Percentiles rank a stretch among this genome's conserved stretches.
These are phyloP conservation scores for Geotrichum carabidarum DNA, from an alignment of 1,139 yeast genomes.

Conservation along the genomic window DNA sequence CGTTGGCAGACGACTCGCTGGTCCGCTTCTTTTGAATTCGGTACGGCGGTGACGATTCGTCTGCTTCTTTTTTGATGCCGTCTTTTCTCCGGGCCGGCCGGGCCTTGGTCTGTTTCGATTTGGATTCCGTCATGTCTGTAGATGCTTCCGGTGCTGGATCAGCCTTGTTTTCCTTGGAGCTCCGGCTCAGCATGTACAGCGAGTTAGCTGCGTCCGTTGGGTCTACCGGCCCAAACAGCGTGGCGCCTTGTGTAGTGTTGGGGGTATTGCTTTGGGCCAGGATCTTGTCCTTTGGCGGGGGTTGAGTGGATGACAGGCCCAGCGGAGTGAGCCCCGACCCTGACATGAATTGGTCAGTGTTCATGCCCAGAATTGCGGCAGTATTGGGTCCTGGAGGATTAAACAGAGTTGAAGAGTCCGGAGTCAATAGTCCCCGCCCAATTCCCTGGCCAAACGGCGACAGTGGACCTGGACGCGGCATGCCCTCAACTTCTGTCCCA, in stretches of 20 bases:
- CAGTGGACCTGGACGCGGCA: constrained; percentile 31
- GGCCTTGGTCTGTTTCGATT: constrained; percentile 2
- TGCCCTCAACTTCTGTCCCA: not conserved
- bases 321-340: constrained; percentile 17
- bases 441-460: constrained; percentile 25
- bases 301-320: constrained; percentile 12
- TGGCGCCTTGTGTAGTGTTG: not conserved
- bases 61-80: not conserved
- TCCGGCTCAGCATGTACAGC: constrained; percentile 18
- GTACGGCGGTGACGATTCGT: not conserved
- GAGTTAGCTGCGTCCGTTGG: constrained; percentile 19
- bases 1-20: not conserved
- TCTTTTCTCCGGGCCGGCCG: not conserved
- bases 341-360: constrained; percentile 18
- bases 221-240: not conserved
- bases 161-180: constrained; percentile 2
- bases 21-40: too few species aligned
- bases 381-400: constrained; percentile 41
- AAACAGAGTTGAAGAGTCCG: constrained; percentile 36
- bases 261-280: not conserved
- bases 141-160: not conserved
- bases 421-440: constrained; percentile 22
- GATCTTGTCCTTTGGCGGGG: not conserved
- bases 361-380: constrained; percentile 36
- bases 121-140: not conserved